Percentiles rank a stretch among this genome's conserved stretches.
Conservation (phyloP, 805 yeast species). For the Barnettozyma populi region DNA sequence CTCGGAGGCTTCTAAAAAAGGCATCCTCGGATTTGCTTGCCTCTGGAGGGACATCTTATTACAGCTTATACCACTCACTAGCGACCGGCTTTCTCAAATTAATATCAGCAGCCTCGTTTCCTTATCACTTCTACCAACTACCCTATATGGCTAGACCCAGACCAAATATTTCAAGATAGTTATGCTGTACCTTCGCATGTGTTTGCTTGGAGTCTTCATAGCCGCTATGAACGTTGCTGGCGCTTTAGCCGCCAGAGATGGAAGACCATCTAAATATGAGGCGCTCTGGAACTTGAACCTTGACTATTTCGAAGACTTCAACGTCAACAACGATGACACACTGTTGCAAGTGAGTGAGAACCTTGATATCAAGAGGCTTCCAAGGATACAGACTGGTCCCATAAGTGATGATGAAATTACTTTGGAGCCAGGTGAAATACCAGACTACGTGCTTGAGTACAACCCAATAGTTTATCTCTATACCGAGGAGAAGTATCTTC, state of each 20-base stretch:
- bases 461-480: conserved; percentile 82
- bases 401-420: conserved; percentile 29
- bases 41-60: no score
- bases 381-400: conserved; percentile 34
- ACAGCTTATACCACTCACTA: no score
- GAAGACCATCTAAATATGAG: neutral
- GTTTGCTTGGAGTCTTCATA: neutral
- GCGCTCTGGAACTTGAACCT: conserved; percentile 4
- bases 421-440: conserved; percentile 50
- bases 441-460: conserved; percentile 54
- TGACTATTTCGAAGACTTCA: conserved; percentile 16
- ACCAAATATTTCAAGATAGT: neutral
- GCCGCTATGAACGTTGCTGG: neutral
- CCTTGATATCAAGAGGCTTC: conserved; percentile 22
- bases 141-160: neutral
- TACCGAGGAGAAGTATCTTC: conserved; percentile 82
- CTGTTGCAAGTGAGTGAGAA: conserved; percentile 7
- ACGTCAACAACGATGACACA: conserved; percentile 6
- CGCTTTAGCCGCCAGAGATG: neutral
- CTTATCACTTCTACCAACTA: neutral
- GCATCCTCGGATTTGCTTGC: neutral
- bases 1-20: neutral
- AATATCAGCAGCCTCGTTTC: neutral
- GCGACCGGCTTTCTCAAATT: neutral
- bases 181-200: neutral